Conservation (phyloP, 106 monocot species). For the Platanthera guangdongensis region DNA sequence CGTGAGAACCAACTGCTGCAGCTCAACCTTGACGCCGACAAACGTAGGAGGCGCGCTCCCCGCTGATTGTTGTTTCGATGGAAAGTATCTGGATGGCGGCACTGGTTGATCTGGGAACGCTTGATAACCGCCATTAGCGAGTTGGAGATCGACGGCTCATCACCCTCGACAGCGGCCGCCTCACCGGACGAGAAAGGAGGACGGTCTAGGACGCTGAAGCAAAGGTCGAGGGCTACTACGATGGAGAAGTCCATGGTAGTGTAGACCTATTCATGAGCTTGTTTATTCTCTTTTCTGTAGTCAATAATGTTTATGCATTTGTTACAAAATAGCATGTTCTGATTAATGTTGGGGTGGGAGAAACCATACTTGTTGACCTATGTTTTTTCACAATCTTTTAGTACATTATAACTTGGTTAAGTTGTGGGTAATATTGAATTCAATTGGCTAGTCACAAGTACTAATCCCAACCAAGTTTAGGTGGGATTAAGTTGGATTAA, state of each 20-base stretch:
- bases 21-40: slow-evolving; percentile 51
- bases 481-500: neutral
- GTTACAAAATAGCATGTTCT: neutral
- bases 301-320: too few relatives aligned
- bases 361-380: neutral
- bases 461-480: neutral
- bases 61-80: slow-evolving; percentile 37
- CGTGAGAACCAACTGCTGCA: slow-evolving; percentile 56
- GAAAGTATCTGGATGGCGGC: slow-evolving; percentile 84
- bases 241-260: too few relatives aligned
- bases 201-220: slow-evolving; percentile 83
- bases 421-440: neutral
- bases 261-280: too few relatives aligned
- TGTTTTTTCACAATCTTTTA: neutral
- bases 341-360: neutral
- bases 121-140: slow-evolving; percentile 98
- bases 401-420: neutral
- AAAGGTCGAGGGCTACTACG: slow-evolving; percentile 73
- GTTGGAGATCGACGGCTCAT: slow-evolving; percentile 85
- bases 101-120: slow-evolving; percentile 91
- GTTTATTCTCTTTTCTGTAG: too few relatives aligned
- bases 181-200: slow-evolving; percentile 34
- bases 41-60: slow-evolving; percentile 5
- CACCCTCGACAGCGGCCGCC: slow-evolving; percentile 1
- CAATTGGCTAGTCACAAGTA: neutral